Conservation (phyloP, 495 filamentous ascomycete species). For the Penicillium egyptiacum region DNA sequence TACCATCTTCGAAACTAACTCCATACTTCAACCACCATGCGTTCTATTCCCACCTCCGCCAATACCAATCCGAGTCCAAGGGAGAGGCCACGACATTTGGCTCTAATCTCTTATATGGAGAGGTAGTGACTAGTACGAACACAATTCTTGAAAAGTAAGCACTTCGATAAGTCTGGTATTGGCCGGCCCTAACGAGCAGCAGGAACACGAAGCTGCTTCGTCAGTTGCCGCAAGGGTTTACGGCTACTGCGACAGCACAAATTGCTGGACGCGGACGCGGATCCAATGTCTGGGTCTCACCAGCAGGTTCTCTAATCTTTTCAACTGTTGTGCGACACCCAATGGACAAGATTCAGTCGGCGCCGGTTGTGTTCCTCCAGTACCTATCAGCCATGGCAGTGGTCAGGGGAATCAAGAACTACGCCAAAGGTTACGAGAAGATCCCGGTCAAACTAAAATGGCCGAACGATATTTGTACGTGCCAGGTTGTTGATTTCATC, state of each 20-base stretch:
- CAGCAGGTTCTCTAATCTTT: slow-evolving; percentile 81
- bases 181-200: slow-evolving; percentile 17
- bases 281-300: slow-evolving; percentile 92
- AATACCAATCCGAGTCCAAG: slow-evolving; percentile 60
- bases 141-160: slow-evolving; percentile 87
- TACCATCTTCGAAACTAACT: slow-evolving; percentile 72
- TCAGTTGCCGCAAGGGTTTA: slow-evolving; percentile 77
- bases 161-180: not conserved
- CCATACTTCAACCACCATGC: slow-evolving; percentile 85
- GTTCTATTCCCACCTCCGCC: slow-evolving; percentile 69
- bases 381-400: slow-evolving; percentile 91
- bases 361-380: slow-evolving; percentile 92
- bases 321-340: slow-evolving; percentile 83
- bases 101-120: slow-evolving; percentile 76
- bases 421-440: slow-evolving; percentile 69
- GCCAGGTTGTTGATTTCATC: not conserved
- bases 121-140: slow-evolving; percentile 92
- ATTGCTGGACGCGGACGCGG: slow-evolving; percentile 90
- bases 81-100: slow-evolving; percentile 68
- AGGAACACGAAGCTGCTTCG: slow-evolving; percentile 78
- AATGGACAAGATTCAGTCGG: slow-evolving; percentile 62
- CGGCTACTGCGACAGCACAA: slow-evolving; percentile 87
- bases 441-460: slow-evolving; percentile 89
- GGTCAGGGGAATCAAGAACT: slow-evolving; percentile 78
- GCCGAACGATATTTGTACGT: slow-evolving; percentile 88